Percentiles rank a stretch among this genome's conserved stretches.
Conservation (phyloP, 495 filamentous ascomycete species). For the Friedmanniomyces endolithicus region DNA sequence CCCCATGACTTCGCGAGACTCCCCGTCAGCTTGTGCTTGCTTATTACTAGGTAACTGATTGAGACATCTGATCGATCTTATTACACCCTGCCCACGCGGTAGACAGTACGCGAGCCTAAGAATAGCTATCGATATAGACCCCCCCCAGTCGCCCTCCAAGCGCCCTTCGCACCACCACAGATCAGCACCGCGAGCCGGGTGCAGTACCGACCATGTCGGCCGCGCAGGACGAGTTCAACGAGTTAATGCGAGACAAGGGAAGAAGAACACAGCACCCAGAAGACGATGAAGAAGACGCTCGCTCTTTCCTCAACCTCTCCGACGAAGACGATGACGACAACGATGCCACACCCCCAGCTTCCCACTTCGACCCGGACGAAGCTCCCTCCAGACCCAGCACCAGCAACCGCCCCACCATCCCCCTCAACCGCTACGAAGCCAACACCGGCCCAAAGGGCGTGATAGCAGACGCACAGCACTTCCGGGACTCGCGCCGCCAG, state of each 20-base stretch:
- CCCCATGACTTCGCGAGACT: background rate
- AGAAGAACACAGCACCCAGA: conserved; percentile 34
- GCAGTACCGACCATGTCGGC: conserved; percentile 27
- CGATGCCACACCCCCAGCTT: conserved; percentile 39
- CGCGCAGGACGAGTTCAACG: conserved; percentile 79
- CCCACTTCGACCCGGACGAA: conserved; percentile 31
- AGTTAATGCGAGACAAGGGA: conserved; percentile 48
- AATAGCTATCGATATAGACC: background rate
- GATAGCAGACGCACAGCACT: conserved; percentile 87
- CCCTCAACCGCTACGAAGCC: conserved; percentile 38
- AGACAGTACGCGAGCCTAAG: background rate
- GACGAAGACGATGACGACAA: conserved; percentile 27
- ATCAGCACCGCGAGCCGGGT: background rate
- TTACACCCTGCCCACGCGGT: background rate
- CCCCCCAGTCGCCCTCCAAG: background rate
- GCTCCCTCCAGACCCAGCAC: conserved; percentile 45
- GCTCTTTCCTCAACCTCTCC: conserved; percentile 23
- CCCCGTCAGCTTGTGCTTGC: background rate
- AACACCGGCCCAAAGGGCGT: conserved; percentile 98
- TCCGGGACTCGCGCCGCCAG: conserved; percentile 65
- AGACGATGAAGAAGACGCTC: conserved; percentile 13
- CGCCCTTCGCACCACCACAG: background rate
- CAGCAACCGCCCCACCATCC: conserved; percentile 45
- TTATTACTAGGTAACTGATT: background rate
- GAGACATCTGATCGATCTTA: background rate